phyloP scores from a whole-genome alignment of 140 eudicot species.

The Senecio squalidus region DNA sequence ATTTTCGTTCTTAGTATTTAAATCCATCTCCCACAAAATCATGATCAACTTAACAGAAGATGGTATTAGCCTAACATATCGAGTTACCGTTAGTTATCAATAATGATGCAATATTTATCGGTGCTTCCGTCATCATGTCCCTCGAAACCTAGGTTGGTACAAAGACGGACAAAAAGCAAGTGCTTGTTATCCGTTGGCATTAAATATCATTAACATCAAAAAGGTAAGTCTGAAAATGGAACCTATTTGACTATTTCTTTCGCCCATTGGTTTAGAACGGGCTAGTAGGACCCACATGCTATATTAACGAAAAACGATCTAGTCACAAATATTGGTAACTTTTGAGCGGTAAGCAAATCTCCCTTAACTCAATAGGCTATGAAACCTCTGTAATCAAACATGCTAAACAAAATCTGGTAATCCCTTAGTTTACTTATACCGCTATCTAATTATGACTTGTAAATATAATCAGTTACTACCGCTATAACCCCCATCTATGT shows the following conservation, averaged over 20 bases:
- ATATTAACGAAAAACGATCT: background rate
- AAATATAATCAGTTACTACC: background rate
- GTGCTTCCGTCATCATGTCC: background rate
- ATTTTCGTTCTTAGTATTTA: too few relatives aligned
- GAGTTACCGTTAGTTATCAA: background rate
- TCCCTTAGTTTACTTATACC: background rate
- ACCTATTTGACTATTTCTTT: background rate
- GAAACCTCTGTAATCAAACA: background rate
- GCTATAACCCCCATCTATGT: background rate
- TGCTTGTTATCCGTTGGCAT: background rate
- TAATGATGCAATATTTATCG: background rate
- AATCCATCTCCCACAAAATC: slow-evolving; percentile 7
- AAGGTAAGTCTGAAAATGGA: background rate
- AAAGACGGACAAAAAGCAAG: background rate
- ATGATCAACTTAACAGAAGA: slow-evolving; percentile 6
- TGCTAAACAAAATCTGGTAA: background rate
- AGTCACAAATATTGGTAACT: background rate
- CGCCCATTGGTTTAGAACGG: background rate
- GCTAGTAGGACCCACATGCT: background rate
- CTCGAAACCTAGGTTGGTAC: background rate
- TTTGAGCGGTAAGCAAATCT: background rate
- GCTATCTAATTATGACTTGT: background rate
- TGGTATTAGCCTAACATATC: background rate
- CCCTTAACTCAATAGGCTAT: background rate
- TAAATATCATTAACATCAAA: background rate